These are phyloP conservation scores for Tetraselmis chui DNA, from an alignment of 139 green algal genomes.

Conservation along the genomic window DNA sequence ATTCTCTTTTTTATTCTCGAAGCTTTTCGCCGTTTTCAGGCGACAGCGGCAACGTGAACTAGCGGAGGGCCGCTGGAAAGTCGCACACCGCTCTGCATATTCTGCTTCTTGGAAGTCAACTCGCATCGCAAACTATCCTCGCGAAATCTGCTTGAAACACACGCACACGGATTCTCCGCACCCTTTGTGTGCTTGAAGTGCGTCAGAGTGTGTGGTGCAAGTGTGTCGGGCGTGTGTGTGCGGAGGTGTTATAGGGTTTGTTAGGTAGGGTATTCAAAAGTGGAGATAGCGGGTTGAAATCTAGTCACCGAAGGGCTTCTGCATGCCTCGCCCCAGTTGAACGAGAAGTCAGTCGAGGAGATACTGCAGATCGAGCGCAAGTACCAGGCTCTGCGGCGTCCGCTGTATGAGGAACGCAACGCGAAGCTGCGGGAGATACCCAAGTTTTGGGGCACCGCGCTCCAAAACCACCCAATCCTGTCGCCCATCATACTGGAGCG, in stretches of 20 bases:
- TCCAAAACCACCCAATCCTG: slow-evolving; percentile 34
- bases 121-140: too few relatives aligned
- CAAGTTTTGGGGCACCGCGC: slow-evolving; percentile 35
- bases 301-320: background rate
- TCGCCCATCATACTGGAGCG: slow-evolving; percentile 36
- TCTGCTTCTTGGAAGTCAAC: background rate
- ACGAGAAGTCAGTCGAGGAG: slow-evolving; percentile 53
- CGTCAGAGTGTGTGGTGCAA: too few relatives aligned
- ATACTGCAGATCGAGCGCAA: slow-evolving; percentile 61
- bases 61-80: too few relatives aligned
- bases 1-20: too few relatives aligned
- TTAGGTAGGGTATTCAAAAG: background rate
- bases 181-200: too few relatives aligned
- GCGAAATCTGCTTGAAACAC: too few relatives aligned
- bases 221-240: too few relatives aligned
- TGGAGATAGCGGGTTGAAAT: too few relatives aligned
- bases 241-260: background rate
- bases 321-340: slow-evolving; percentile 22
- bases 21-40: too few relatives aligned
- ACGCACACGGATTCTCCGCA: too few relatives aligned
- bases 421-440: slow-evolving; percentile 35
- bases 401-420: slow-evolving; percentile 42
- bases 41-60: too few relatives aligned
- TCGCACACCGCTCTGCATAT: too few relatives aligned
- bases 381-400: slow-evolving; percentile 48